These are phyloP conservation scores for Leccinum griseonigrum DNA, from an alignment of 1,284 basidiomycete genomes.

Conservation along the genomic window DNA sequence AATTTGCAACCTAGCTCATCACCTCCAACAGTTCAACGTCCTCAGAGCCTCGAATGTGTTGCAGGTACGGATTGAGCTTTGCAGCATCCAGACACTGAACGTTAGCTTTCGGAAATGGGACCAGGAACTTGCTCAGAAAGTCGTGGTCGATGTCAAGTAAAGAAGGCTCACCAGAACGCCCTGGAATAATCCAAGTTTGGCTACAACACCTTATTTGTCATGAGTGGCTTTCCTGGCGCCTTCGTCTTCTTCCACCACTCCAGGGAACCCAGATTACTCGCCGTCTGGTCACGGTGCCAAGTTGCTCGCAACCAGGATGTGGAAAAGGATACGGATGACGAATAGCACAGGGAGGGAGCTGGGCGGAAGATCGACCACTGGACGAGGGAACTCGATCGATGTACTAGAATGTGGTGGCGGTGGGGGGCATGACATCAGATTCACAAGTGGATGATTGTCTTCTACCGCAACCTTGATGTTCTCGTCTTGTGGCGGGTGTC, in stretches of 20 bases:
- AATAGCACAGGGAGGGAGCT: conserved; percentile 72
- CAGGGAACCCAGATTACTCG: conserved; percentile 82
- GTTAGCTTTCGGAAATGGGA: conserved; percentile 43
- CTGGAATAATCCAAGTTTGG: conserved; percentile 21
- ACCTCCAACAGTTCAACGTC: conserved; percentile 53
- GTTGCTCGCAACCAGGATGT: conserved; percentile 64
- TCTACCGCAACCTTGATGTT: conserved; percentile 60
- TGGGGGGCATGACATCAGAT: conserved; percentile 59
- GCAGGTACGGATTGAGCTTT: conserved; percentile 62
- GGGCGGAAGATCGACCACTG: conserved; percentile 63
- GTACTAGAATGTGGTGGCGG: conserved; percentile 62
- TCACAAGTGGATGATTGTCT: conserved; percentile 52
- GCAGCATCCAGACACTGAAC: conserved; percentile 69
- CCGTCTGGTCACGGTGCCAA: conserved; percentile 70
- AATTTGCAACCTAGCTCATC: conserved; percentile 54
- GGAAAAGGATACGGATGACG: conserved; percentile 72
- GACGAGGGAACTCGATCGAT: conserved; percentile 52
- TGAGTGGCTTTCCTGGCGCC: conserved; percentile 37
- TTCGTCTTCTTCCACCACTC: conserved; percentile 62
- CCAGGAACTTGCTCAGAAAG: conserved; percentile 38
- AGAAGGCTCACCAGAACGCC: conserved; percentile 51
- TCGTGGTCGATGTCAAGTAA: conserved; percentile 49
- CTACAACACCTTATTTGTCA: not conserved
- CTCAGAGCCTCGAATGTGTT: conserved; percentile 43
- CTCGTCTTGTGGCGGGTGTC: conserved; percentile 65